Evolutionary conservation across 2,329 filamentous ascomycete genomes (phyloP).

Genomic region (Grosmannia serpens): DNA sequence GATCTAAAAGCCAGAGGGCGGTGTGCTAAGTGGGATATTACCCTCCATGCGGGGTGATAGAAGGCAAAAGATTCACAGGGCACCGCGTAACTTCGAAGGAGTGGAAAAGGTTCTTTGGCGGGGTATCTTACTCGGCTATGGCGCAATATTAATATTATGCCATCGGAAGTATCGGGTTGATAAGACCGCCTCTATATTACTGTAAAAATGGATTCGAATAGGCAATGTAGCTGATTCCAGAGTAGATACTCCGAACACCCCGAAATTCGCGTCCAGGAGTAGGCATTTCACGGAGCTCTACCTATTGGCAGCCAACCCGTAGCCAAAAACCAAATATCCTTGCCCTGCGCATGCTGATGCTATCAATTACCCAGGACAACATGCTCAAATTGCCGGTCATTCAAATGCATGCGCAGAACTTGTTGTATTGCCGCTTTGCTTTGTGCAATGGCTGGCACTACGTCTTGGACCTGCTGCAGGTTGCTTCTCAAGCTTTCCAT

Average conservation of each 20-base stretch:
- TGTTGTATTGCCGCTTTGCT: slow-evolving; percentile 38
- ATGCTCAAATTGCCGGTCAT: slow-evolving; percentile 32
- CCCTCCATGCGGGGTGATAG: background rate
- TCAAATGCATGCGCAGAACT: slow-evolving; percentile 34
- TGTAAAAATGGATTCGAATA: too few relatives aligned
- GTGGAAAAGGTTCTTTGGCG: slow-evolving; percentile 1
- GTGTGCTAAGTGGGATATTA: slow-evolving; percentile 8
- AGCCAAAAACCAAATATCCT: background rate
- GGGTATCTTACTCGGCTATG: background rate
- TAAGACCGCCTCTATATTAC: background rate
- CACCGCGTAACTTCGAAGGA: background rate
- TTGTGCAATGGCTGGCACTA: slow-evolving; percentile 35
- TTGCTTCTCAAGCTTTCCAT: slow-evolving; percentile 46
- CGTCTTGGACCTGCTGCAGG: slow-evolving; percentile 39
- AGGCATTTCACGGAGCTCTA: too few relatives aligned
- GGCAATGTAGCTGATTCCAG: too few relatives aligned
- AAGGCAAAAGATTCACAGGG: background rate
- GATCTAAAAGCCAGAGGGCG: slow-evolving; percentile 3
- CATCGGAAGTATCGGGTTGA: background rate
- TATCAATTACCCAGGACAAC: slow-evolving; percentile 29
- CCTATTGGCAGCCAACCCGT: background rate
- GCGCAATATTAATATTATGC: background rate
- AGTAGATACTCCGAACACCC: too few relatives aligned
- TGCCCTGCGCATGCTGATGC: background rate
- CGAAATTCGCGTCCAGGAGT: too few relatives aligned